phyloP scores from a whole-genome alignment of 768 basidiomycete genomes.

The Hirschioporus abietinus region DNA sequence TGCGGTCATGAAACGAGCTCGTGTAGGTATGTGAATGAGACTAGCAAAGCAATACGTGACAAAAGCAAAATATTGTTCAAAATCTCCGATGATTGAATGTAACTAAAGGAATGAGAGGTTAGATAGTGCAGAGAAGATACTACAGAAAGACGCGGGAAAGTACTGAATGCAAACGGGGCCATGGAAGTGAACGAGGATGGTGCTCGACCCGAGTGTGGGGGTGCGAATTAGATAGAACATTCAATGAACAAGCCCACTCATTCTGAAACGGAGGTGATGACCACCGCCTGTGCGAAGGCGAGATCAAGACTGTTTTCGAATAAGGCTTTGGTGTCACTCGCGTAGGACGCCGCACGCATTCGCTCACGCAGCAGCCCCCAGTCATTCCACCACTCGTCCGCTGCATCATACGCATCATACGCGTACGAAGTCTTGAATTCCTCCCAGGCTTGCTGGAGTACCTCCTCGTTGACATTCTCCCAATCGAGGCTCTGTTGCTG shows the following conservation, averaged over 20 bases:
- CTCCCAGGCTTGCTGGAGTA: constrained; percentile 46
- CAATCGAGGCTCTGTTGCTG: constrained; percentile 38
- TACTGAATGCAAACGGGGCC: background rate
- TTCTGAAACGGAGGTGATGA: constrained; percentile 6
- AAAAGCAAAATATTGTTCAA: background rate
- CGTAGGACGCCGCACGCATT: constrained; percentile 13
- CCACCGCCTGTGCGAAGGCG: background rate
- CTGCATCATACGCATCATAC: constrained; percentile 50
- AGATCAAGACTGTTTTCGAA: background rate
- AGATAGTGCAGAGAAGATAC: background rate
- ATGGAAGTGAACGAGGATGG: background rate
- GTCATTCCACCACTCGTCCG: constrained; percentile 61
- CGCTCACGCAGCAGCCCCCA: constrained; percentile 45
- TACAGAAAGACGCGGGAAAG: background rate
- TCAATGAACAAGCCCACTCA: background rate
- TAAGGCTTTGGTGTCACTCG: background rate
- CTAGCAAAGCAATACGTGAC: background rate
- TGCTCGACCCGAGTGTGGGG: background rate
- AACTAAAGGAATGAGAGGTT: background rate
- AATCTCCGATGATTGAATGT: background rate
- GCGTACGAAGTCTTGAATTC: constrained; percentile 43
- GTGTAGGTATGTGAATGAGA: background rate
- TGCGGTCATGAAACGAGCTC: background rate
- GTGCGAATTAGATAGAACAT: background rate
- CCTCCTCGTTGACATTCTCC: constrained; percentile 22